Evolutionary conservation across 2,329 filamentous ascomycete species (phyloP), one percentile per base, ranked within the genome.

Genomic region (Colletotrichum sp.): DNA sequence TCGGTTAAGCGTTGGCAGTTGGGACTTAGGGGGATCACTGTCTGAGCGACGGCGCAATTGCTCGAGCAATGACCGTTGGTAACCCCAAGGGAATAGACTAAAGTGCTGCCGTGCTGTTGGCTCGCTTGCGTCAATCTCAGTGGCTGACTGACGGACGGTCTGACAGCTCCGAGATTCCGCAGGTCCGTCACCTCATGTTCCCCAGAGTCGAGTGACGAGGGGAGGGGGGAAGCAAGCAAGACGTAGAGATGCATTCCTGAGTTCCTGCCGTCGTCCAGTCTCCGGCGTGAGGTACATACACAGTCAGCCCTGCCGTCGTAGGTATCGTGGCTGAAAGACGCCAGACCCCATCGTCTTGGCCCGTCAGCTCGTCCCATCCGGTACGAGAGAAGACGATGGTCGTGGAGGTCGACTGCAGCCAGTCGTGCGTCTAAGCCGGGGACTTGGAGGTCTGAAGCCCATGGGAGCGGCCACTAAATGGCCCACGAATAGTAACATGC

Each of bases 401-500:
- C 54, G 55, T 58, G 18, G 57, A 55, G 57, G 64, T 34, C 55
- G 67, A 21, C 34, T 72, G 55, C 69, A 72, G 43, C 64, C 64
- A 62, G 63, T 33, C 18, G 43, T 51, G 43, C 18, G 43, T 51
- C 64, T 16, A 33, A 43, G 55, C 58, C 27, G 36, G 27, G 55
- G 64, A 36, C 29, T 31, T 51, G n/a, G 11, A 57, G 33, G n/a
- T 51, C n/a, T 51, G 43, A 51, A 51, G 69, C 24, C 5, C 62
- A 43, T 31, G 27, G 58, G 34, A 66, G 55, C 47, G 58, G 47
- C 70, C 66, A 43, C 33, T 72, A 67, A 67, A 67, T n/a, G 38
- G 57, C 57, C 66, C 63, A 70, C 38, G 73, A 75, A 75, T 75
- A 74, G 73, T 58, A 75, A 70, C 73, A 64, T 7, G 66, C 70